Percentiles rank a stretch among this genome's conserved stretches.
Evolutionary conservation across 306 rosid species (phyloP).

Genomic region (Gillenia trifoliata): DNA sequence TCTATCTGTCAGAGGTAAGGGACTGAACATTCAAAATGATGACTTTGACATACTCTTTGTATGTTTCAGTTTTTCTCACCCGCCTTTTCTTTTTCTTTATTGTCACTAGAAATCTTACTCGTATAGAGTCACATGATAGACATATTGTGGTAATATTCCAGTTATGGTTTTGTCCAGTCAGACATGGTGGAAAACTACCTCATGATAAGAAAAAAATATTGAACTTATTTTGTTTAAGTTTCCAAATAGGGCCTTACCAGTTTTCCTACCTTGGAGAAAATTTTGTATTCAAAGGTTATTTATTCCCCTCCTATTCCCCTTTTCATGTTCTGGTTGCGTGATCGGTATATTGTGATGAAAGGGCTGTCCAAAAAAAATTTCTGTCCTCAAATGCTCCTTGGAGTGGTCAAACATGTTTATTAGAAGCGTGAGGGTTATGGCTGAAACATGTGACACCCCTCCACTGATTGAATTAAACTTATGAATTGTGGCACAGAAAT

Average conservation of each 20-base stretch:
- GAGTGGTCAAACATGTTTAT: neutral
- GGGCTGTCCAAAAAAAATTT: neutral
- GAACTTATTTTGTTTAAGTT: neutral
- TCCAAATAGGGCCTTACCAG: neutral
- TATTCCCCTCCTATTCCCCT: neutral
- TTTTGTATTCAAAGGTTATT: neutral
- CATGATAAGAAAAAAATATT: neutral
- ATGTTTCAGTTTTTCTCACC: neutral
- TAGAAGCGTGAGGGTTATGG: neutral
- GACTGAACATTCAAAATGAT: conserved; percentile 9
- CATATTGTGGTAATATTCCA: neutral
- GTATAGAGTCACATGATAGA: neutral
- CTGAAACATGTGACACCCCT: neutral
- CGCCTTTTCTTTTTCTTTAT: neutral
- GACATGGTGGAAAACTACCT: neutral
- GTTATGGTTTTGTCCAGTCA: neutral
- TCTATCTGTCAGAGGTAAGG: conserved; percentile 88
- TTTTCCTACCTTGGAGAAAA: neutral
- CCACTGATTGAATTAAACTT: neutral
- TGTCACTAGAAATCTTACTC: neutral
- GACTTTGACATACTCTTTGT: conserved; percentile 1
- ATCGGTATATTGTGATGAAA: neutral
- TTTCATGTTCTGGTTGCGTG: neutral
- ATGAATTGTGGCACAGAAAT: neutral
- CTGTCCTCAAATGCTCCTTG: neutral